Base-by-base conservation (phyloP, 176 grass and related monocot genomes). In the Cocos nucifera region DNA sequence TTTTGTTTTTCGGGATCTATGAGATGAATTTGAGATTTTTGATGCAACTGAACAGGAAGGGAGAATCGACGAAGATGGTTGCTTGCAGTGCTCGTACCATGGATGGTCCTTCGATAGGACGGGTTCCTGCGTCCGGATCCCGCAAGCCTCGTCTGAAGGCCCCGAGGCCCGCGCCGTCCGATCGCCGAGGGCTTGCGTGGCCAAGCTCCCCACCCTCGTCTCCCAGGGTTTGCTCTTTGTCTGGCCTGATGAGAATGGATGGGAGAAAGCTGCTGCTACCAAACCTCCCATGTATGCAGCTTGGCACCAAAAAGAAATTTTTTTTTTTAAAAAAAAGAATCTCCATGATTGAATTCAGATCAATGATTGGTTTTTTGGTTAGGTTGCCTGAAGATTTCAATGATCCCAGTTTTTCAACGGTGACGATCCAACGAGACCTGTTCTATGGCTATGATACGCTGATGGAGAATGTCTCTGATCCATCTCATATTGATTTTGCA, bases 401-500 rank as follows among this genome's bases (percentile, higher is more conserved):
- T 51, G 81, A 97, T 49, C 93, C 87, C 4, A 69, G 73, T 12
- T 97, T 83, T 77, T 97, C 87, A 27, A 92, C 81, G 3, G 93
- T 97, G 56, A 92, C 93, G 0, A 97, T 97, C 70, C 93, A 97
- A 63, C 86, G 93, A 56, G 93, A 97, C 25, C 29, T 92, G 22
- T 97, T 76, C 66, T 97, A 97, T 67, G 93, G 93, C 6, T 97
- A 97, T 61, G 93, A 97, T 57, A 97, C 87, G 0, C 50, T 97
- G 75, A 92, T 97, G 93, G 93, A 97, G 67, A 97, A 97, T 22
- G 93, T 97, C 28, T 97, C 87, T 59, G 93, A 97, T 78, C 93
- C 93, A 1, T 97, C 84, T 0, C 93, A 97, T 51, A 97, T 97
- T 69, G 93, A 97, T 22, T 97, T 97, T 78, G 93, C 93, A 57